Conservation (phyloP, 176 grass and related monocot genomes). For the Ananas comosus region DNA sequence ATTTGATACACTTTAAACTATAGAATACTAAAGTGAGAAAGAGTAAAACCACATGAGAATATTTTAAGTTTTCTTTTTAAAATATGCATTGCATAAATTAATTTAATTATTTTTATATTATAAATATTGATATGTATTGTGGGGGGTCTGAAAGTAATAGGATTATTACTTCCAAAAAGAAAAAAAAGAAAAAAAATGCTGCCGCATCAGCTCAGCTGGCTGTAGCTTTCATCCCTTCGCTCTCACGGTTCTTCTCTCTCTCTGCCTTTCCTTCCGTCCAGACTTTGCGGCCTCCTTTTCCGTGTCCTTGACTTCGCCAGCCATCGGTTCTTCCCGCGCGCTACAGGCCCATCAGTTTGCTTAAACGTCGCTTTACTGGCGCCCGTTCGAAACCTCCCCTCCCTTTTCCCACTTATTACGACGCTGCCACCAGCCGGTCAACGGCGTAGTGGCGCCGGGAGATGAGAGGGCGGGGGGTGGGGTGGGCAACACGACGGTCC, state of each 20-base stretch:
- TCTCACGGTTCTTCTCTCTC: background rate
- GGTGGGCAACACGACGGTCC: conserved; percentile 11
- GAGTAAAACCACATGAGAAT: too few species aligned
- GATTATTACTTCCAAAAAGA: too few species aligned
- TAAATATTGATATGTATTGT: too few species aligned
- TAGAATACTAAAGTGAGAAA: too few species aligned
- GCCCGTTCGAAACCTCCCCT: background rate
- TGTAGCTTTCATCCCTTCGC: background rate
- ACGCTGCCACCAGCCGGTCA: conserved; percentile 12
- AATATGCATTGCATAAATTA: too few species aligned
- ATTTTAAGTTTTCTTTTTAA: too few species aligned
- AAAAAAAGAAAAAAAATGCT: too few species aligned
- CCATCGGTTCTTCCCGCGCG: background rate
- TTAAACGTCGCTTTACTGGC: background rate
- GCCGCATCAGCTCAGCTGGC: too few species aligned
- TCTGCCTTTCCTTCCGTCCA: background rate
- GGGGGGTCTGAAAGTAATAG: too few species aligned
- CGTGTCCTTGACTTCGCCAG: background rate
- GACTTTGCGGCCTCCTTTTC: conserved; percentile 9
- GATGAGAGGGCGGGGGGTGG: background rate
- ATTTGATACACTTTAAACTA: too few species aligned
- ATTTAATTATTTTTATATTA: too few species aligned
- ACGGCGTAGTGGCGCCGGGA: conserved; percentile 3
- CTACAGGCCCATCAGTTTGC: background rate
- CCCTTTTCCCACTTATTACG: background rate